These are phyloP conservation scores for Fusarium papillatum DNA, from an alignment of 2,329 filamentous ascomycete genomes.

Conservation along the genomic window DNA sequence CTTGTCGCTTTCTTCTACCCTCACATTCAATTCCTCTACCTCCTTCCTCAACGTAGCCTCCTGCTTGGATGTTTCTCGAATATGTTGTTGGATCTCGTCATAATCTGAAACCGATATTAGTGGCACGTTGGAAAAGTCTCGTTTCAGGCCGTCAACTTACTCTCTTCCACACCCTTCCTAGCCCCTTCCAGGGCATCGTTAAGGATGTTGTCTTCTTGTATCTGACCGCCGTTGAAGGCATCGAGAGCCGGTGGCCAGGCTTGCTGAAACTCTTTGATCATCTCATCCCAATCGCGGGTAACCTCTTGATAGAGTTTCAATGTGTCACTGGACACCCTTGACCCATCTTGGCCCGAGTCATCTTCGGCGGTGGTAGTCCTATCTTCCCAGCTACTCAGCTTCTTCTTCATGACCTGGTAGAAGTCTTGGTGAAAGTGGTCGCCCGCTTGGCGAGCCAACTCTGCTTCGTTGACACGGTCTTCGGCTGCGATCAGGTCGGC, in stretches of 20 bases:
- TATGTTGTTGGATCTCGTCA: background rate
- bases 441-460: background rate
- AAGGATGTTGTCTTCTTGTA: background rate
- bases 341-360: background rate
- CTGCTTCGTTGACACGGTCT: background rate
- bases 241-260: background rate
- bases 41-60: background rate
- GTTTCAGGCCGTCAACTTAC: slow-evolving; percentile 3
- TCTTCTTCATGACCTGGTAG: background rate
- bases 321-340: background rate
- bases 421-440: slow-evolving; percentile 3
- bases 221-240: background rate
- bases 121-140: background rate
- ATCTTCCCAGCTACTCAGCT: background rate
- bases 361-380: background rate
- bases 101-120: background rate
- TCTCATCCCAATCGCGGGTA: background rate
- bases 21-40: background rate
- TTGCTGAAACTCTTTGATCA: background rate
- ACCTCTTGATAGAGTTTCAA: background rate
- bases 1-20: background rate
- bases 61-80: background rate
- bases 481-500: background rate
- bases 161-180: background rate
- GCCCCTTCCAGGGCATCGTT: background rate